Conservation (phyloP, 441 rosid species). For the Mallotus japonicus region DNA sequence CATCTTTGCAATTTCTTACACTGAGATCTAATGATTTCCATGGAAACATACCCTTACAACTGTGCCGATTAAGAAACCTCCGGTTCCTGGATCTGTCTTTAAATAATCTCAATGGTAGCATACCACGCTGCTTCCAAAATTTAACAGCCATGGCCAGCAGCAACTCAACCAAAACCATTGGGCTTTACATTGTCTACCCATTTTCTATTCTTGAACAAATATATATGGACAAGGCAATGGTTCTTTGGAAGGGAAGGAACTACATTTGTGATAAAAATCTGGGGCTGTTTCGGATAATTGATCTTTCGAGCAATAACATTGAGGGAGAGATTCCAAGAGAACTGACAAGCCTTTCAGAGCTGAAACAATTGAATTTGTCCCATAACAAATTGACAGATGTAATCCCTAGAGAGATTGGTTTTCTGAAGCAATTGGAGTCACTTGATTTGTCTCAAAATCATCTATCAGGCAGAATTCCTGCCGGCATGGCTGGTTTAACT, state of each 20-base stretch:
- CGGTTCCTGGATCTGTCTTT: constrained; percentile 7
- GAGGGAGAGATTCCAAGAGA: constrained; percentile 18
- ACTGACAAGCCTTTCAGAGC: not conserved
- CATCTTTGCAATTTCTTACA: not conserved
- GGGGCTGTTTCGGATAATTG: constrained; percentile 1
- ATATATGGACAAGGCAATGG: not conserved
- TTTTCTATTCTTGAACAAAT: not conserved
- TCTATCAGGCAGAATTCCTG: constrained; percentile 15
- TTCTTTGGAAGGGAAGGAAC: constrained; percentile 16
- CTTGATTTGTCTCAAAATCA: constrained; percentile 24
- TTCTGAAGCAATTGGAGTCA: not conserved
- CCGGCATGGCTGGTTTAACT: not conserved
- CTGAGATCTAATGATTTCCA: constrained; percentile 10
- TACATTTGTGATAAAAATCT: not conserved
- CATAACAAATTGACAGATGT: constrained; percentile 7
- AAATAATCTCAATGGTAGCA: constrained; percentile 14
- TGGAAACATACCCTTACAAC: constrained; percentile 5
- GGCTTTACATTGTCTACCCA: no score
- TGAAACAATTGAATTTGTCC: constrained; percentile 14
- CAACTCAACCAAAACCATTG: not conserved
- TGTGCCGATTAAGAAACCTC: constrained; percentile 10
- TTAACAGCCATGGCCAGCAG: not conserved
- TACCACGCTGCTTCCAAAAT: constrained; percentile 11
- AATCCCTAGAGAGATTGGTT: constrained; percentile 6
- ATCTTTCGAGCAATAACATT: constrained; percentile 9